Evolutionary conservation across 2,329 filamentous ascomycete species (phyloP).

Genomic region (Exserohilum rostratum): DNA sequence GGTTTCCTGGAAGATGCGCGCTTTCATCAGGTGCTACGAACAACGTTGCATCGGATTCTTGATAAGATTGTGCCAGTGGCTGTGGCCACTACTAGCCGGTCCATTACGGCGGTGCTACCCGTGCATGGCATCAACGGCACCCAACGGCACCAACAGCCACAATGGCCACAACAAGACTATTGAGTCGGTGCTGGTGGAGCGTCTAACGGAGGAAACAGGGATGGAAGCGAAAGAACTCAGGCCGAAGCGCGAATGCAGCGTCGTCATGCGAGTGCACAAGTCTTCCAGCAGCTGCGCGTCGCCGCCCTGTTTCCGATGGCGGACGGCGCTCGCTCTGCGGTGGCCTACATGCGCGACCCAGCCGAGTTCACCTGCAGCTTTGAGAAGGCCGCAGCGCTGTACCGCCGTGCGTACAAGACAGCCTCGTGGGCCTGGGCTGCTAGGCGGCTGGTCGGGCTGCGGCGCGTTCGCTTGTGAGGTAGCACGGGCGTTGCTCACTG

Average conservation of each 20-base stretch:
- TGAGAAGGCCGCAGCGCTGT: slow-evolving; percentile 1
- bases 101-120: not conserved
- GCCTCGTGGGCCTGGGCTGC: slow-evolving; percentile 45
- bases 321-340: slow-evolving; percentile 1
- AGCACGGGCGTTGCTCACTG: not conserved
- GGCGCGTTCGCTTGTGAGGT: slow-evolving; percentile 45
- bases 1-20: not conserved
- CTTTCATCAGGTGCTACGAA: not conserved
- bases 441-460: slow-evolving; percentile 48
- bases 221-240: no score
- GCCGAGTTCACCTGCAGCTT: slow-evolving; percentile 2
- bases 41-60: not conserved
- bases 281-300: no score
- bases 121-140: not conserved
- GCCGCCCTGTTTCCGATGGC: slow-evolving; percentile 1
- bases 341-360: slow-evolving; percentile 4
- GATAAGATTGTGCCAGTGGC: not conserved
- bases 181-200: not conserved
- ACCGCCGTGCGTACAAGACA: slow-evolving; percentile 19
- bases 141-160: no score
- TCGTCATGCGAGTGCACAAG: not conserved
- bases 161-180: not conserved
- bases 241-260: not conserved
- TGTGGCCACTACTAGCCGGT: not conserved
- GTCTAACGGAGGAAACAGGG: not conserved